phyloP scores from a whole-genome alignment of 2,329 filamentous ascomycete genomes.

The Sporothrix schenckii region DNA sequence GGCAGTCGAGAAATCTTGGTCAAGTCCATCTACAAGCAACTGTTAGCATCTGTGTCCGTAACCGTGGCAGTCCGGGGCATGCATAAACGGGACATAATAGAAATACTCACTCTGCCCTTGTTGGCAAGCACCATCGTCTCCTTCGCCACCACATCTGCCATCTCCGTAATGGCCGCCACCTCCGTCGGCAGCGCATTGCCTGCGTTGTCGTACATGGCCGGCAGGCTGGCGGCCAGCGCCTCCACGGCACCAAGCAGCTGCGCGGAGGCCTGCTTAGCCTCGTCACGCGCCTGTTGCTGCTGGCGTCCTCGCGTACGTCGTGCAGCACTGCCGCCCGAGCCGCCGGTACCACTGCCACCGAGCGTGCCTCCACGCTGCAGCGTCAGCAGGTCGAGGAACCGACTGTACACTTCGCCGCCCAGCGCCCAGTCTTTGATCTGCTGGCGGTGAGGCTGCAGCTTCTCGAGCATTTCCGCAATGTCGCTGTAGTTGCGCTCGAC shows the following conservation, averaged over 20 bases:
- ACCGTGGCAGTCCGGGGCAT: neutral
- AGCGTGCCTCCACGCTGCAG: conserved; percentile 43
- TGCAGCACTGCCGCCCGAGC: neutral
- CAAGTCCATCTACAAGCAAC: conserved; percentile 47
- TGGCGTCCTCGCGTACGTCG: conserved; percentile 35
- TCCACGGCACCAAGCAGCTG: conserved; percentile 53
- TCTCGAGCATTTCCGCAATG: conserved; percentile 60
- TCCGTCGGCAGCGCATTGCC: conserved; percentile 52
- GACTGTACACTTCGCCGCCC: conserved; percentile 77
- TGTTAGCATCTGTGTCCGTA: conserved; percentile 21
- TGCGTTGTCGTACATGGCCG: conserved; percentile 55
- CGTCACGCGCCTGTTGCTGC: conserved; percentile 34
- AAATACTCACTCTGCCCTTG: conserved; percentile 58
- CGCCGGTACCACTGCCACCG: conserved; percentile 45
- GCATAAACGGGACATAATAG: too few relatives aligned
- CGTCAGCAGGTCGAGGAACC: conserved; percentile 59
- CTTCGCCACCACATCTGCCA: conserved; percentile 72
- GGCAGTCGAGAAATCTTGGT: conserved; percentile 61
- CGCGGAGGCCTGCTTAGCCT: conserved; percentile 38
- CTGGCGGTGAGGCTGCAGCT: conserved; percentile 67
- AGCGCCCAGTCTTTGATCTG: conserved; percentile 72
- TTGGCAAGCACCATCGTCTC: conserved; percentile 61
- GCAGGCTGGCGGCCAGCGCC: conserved; percentile 59
- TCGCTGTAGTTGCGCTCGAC: conserved; percentile 78
- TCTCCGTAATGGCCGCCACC: conserved; percentile 77